Evolutionary conservation across 768 basidiomycete species (phyloP).

Genomic region (Dentipellis fragilis): DNA sequence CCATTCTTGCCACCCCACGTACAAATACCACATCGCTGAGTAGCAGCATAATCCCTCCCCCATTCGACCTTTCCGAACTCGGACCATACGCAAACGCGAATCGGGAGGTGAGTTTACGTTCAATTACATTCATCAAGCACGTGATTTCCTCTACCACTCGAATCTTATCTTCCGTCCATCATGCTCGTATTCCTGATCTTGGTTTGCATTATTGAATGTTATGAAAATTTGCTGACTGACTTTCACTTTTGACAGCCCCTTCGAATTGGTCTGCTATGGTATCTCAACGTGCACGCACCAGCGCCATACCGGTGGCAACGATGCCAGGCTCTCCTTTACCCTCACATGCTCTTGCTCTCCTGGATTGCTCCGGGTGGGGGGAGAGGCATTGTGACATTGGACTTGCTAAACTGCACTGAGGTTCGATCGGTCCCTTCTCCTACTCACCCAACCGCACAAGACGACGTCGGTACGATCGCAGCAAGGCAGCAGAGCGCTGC

Average conservation of each 20-base stretch:
- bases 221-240: background rate
- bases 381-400: constrained; percentile 76
- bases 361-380: constrained; percentile 83
- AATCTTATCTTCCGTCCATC: constrained; percentile 2
- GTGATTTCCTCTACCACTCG: constrained; percentile 1
- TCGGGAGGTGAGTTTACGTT: constrained; percentile 30
- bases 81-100: constrained; percentile 31
- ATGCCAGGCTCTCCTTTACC: constrained; percentile 74
- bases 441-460: constrained; percentile 67
- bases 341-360: constrained; percentile 74
- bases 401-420: constrained; percentile 77
- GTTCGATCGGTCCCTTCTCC: constrained; percentile 79
- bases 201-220: background rate
- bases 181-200: background rate
- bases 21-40: constrained; percentile 17
- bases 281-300: constrained; percentile 81
- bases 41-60: constrained; percentile 28
- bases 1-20: constrained; percentile 16
- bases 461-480: constrained; percentile 82
- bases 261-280: constrained; percentile 81
- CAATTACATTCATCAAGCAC: background rate
- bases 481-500: constrained; percentile 50
- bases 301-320: constrained; percentile 75
- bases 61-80: constrained; percentile 38
- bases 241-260: constrained; percentile 50